A percentile compares a stretch with the other conserved stretches of the same genome.
Conservation (phyloP, 2,329 filamentous ascomycete species). For the Mycosphaerella sp. region DNA sequence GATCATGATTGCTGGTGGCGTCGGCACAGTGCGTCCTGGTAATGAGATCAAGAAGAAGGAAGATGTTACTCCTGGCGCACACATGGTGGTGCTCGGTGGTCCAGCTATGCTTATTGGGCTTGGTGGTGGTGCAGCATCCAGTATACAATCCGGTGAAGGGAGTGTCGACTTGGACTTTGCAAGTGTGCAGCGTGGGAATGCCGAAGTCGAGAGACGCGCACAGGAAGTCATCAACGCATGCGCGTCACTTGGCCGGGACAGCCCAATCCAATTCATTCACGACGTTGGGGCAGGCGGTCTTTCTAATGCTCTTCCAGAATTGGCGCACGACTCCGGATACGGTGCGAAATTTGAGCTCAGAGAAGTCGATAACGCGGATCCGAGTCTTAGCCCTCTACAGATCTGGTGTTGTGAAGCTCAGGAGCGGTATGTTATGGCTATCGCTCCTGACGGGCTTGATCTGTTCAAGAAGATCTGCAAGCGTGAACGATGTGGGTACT, state of each 20-base stretch:
- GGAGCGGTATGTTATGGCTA: slow-evolving; percentile 87
- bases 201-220: slow-evolving; percentile 88
- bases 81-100: slow-evolving; percentile 86
- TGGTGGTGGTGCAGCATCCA: slow-evolving; percentile 90
- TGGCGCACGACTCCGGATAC: slow-evolving; percentile 85
- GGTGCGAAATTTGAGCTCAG: slow-evolving; percentile 92
- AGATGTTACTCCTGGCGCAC: slow-evolving; percentile 77
- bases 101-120: slow-evolving; percentile 97
- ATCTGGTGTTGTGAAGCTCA: slow-evolving; percentile 99
- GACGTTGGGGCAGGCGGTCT: slow-evolving; percentile 92
- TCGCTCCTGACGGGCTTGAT: slow-evolving; percentile 74
- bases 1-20: slow-evolving; percentile 94
- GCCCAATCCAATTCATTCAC: slow-evolving; percentile 93
- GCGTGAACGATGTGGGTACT: slow-evolving; percentile 86
- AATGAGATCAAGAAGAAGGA: slow-evolving; percentile 79
- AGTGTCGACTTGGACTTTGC: slow-evolving; percentile 93
- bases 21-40: slow-evolving; percentile 84
- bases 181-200: slow-evolving; percentile 93
- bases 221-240: slow-evolving; percentile 99
- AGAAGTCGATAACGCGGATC: slow-evolving; percentile 84
- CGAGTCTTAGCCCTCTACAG: slow-evolving; percentile 87
- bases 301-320: slow-evolving; percentile 75
- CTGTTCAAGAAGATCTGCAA: slow-evolving; percentile 61
- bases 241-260: slow-evolving; percentile 72
- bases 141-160: slow-evolving; percentile 77